A percentile compares a stretch with the other conserved stretches of the same genome.
phyloP scores from a whole-genome alignment of 345 rosid genomes.

The Viola odorata region DNA sequence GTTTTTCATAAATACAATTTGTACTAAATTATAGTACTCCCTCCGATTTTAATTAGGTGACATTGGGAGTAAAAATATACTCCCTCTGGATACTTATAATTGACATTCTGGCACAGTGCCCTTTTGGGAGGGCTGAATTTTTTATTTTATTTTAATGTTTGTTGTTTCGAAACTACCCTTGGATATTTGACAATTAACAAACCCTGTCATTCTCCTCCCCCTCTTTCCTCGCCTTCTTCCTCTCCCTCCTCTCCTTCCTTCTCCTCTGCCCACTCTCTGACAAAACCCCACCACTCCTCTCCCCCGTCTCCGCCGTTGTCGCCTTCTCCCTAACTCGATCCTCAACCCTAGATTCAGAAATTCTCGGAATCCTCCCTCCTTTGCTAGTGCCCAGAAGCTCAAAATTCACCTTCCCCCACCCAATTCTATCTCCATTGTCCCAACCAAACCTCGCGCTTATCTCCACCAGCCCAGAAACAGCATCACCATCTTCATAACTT shows the following conservation, averaged over 20 bases:
- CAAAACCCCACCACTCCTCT: background rate
- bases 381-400: slow-evolving; percentile 69
- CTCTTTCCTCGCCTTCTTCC: slow-evolving; percentile 23
- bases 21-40: too few relatives aligned
- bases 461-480: slow-evolving; percentile 55
- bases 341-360: background rate
- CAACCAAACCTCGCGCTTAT: slow-evolving; percentile 80
- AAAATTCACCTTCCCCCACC: slow-evolving; percentile 61
- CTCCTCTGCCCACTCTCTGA: slow-evolving; percentile 17
- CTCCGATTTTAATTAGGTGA: too few relatives aligned
- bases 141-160: too few relatives aligned
- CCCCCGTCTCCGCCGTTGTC: background rate
- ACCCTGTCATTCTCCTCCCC: slow-evolving; percentile 4
- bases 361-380: slow-evolving; percentile 74
- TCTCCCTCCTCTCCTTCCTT: slow-evolving; percentile 32
- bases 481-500: background rate
- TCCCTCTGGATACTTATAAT: too few relatives aligned
- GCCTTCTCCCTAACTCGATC: background rate
- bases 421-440: slow-evolving; percentile 64
- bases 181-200: too few relatives aligned
- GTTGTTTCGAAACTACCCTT: too few relatives aligned
- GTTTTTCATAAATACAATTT: too few relatives aligned
- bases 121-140: too few relatives aligned
- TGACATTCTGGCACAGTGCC: too few relatives aligned
- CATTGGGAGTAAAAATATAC: too few relatives aligned